phyloP scores from a whole-genome alignment of 108 stramenopile species.

The Skeletonema menzelii region DNA sequence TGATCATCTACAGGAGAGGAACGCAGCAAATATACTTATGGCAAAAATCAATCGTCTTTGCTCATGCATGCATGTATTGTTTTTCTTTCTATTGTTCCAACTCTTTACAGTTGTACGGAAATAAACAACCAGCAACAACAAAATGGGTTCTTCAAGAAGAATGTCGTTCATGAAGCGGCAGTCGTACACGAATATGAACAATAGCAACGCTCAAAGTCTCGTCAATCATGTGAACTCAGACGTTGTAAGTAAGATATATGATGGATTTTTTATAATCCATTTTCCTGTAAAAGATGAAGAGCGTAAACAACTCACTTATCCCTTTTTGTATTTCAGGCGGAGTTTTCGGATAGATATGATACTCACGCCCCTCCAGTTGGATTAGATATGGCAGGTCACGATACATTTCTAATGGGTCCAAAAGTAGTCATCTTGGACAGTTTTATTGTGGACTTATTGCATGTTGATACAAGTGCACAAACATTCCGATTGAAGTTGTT shows the following conservation, averaged over 20 bases:
- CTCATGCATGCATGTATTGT: too few relatives aligned
- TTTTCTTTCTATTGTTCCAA: too few relatives aligned
- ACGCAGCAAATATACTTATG: too few relatives aligned
- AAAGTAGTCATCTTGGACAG: slow-evolving; percentile 34
- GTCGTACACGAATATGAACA: neutral
- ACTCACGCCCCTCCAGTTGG: slow-evolving; percentile 17
- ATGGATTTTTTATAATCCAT: neutral
- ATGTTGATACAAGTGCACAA: slow-evolving; percentile 38
- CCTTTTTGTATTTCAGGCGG: neutral
- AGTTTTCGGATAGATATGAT: slow-evolving; percentile 21
- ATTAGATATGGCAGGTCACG: slow-evolving; percentile 40
- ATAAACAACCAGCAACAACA: neutral
- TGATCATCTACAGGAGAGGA: too few relatives aligned
- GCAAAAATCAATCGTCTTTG: too few relatives aligned
- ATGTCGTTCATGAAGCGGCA: neutral
- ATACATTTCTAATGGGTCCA: slow-evolving; percentile 30
- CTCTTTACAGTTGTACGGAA: too few relatives aligned
- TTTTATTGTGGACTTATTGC: slow-evolving; percentile 34
- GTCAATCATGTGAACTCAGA: neutral
- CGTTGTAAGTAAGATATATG: neutral
- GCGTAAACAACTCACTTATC: neutral
- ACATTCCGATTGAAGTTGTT: slow-evolving; percentile 32
- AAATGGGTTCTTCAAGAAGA: neutral
- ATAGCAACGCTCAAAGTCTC: neutral
- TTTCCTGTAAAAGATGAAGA: neutral